Evolutionary conservation across 257 asterid genomes (phyloP).

Genomic region (Agastache rugosa): DNA sequence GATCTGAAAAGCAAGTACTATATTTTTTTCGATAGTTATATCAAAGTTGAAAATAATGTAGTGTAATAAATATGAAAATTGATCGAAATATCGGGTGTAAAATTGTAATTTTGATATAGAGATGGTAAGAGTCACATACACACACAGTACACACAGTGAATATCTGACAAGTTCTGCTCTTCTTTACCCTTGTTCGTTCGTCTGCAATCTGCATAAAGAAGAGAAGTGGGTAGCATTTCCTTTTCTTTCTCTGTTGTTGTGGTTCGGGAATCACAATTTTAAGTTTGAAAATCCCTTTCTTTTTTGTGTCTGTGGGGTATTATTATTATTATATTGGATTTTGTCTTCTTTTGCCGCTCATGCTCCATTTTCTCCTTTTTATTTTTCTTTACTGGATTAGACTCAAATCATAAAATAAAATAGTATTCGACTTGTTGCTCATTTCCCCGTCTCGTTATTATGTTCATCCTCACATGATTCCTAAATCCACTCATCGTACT

Average conservation of each 20-base stretch:
- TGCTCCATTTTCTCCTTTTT: conserved; percentile 14
- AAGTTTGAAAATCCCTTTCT: conserved; percentile 46
- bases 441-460: conserved; percentile 12
- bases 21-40: too few relatives aligned
- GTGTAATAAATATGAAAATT: too few relatives aligned
- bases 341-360: conserved; percentile 43
- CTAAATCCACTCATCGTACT: conserved; percentile 11
- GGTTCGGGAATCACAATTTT: conserved; percentile 39
- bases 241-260: conserved; percentile 36
- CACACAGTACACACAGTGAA: conserved; percentile 35
- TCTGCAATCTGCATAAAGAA: background rate
- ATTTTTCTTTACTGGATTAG: conserved; percentile 21
- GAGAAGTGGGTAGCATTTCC: conserved; percentile 49
- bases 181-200: background rate
- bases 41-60: too few relatives aligned
- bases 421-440: conserved; percentile 30
- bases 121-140: too few relatives aligned
- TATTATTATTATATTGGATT: background rate
- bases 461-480: conserved; percentile 29
- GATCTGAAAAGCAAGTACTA: too few relatives aligned
- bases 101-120: background rate
- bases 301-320: background rate
- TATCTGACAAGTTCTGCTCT: background rate
- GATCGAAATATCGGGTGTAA: too few relatives aligned
- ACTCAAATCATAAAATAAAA: conserved; percentile 9